A percentile compares a stretch with the other conserved stretches of the same genome.
Evolutionary conservation across 31 red algal species (phyloP).

Genomic region (Odonthalia washingtoniensis): DNA sequence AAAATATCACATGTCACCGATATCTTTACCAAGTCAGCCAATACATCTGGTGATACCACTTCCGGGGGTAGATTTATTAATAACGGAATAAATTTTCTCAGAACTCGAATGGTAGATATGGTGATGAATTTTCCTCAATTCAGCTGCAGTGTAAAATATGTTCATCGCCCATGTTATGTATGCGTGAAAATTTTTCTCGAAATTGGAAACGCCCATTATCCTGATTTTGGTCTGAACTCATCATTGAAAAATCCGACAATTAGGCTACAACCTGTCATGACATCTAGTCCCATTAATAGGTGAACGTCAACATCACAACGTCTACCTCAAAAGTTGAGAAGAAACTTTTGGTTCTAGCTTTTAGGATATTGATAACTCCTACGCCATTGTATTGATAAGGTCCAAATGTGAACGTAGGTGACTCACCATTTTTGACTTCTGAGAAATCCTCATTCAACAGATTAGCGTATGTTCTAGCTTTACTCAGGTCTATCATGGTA

Average conservation of each 20-base stretch:
- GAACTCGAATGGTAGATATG: conserved; percentile 44
- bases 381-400: neutral
- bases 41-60: neutral
- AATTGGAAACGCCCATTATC: neutral
- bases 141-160: too few relatives aligned
- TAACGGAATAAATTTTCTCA: neutral
- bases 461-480: conserved; percentile 27
- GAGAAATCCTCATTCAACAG: neutral
- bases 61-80: conserved; percentile 17
- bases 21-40: conserved; percentile 10
- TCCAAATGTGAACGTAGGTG: conserved; percentile 6
- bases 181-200: conserved; percentile 25
- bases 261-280: neutral
- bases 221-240: neutral
- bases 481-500: neutral
- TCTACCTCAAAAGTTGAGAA: neutral
- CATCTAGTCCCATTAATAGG: conserved; percentile 38
- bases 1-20: conserved; percentile 35
- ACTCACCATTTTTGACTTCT: neutral
- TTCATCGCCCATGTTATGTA: conserved; percentile 31
- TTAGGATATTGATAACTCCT: neutral
- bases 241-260: conserved; percentile 2
- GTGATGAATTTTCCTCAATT: conserved; percentile 31
- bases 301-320: conserved; percentile 29
- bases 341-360: neutral